These are phyloP conservation scores for Calocera viscosa DNA, from an alignment of 768 basidiomycete genomes.

Conservation along the genomic window DNA sequence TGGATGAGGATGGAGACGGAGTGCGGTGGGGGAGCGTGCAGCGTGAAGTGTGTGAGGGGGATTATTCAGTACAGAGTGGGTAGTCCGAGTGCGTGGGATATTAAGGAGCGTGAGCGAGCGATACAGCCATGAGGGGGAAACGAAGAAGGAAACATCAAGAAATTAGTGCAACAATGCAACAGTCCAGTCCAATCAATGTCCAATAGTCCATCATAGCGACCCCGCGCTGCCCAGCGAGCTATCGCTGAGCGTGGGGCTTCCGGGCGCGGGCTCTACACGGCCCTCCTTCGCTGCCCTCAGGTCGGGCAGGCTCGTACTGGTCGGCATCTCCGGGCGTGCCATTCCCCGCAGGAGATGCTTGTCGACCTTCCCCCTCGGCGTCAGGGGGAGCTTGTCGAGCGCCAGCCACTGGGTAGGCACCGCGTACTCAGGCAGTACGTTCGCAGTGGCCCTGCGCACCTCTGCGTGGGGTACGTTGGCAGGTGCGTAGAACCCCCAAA, in stretches of 20 bases:
- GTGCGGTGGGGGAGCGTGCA: neutral
- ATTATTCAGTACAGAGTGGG: neutral
- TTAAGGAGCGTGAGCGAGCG: neutral
- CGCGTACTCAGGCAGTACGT: conserved; percentile 48
- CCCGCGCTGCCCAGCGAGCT: neutral
- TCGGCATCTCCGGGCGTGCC: conserved; percentile 10
- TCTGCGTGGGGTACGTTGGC: conserved; percentile 27
- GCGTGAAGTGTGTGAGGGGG: neutral
- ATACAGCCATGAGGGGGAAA: neutral
- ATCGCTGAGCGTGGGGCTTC: neutral
- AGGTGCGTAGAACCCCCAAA: conserved; percentile 47
- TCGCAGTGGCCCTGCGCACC: conserved; percentile 36
- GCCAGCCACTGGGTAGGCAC: conserved; percentile 38
- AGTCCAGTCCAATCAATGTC: neutral
- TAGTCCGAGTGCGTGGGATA: neutral
- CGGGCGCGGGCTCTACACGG: neutral
- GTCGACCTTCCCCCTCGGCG: conserved; percentile 35
- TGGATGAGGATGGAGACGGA: neutral
- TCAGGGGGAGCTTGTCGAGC: conserved; percentile 41
- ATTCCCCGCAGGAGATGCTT: conserved; percentile 20
- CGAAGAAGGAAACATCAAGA: neutral
- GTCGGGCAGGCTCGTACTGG: neutral
- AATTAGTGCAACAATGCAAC: neutral
- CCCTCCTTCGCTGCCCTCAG: neutral
- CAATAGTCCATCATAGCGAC: neutral